A percentile compares a stretch with the other conserved stretches of the same genome.
Conservation (phyloP, 768 basidiomycete species). For the Serpula lacrymans region DNA sequence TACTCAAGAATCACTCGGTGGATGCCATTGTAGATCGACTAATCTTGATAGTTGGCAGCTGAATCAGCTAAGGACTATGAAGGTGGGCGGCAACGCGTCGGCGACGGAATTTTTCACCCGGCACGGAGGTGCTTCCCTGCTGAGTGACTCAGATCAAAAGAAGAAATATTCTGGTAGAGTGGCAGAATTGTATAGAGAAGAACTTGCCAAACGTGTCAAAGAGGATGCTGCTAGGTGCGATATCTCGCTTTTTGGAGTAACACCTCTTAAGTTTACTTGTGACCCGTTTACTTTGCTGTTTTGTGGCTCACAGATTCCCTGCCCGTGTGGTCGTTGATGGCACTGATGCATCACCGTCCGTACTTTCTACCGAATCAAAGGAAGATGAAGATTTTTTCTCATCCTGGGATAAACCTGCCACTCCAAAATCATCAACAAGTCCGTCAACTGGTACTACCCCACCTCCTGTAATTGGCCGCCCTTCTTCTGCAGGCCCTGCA, state of each 20-base stretch:
- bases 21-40: constrained; percentile 64
- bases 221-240: constrained; percentile 71
- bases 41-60: constrained; percentile 96
- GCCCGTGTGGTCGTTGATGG: constrained; percentile 81
- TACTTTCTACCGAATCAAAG: constrained; percentile 40
- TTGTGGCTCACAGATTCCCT: constrained; percentile 68
- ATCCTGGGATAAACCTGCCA: constrained; percentile 86
- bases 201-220: constrained; percentile 73
- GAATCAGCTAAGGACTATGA: constrained; percentile 90
- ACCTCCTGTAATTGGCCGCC: constrained; percentile 58
- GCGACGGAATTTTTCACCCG: constrained; percentile 88
- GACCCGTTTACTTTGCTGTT: too few species aligned
- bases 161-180: constrained; percentile 85
- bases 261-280: constrained; percentile 3
- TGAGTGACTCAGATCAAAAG: constrained; percentile 75
- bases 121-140: constrained; percentile 71
- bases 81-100: constrained; percentile 88
- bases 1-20: not conserved
- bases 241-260: too few species aligned
- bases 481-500: constrained; percentile 36
- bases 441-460: constrained; percentile 47
- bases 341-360: constrained; percentile 42
- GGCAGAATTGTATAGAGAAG: constrained; percentile 90
- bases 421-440: constrained; percentile 51
- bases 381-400: constrained; percentile 98